Conservation (phyloP, 495 filamentous ascomycete species). For the Xanthoparmelia taractica region DNA sequence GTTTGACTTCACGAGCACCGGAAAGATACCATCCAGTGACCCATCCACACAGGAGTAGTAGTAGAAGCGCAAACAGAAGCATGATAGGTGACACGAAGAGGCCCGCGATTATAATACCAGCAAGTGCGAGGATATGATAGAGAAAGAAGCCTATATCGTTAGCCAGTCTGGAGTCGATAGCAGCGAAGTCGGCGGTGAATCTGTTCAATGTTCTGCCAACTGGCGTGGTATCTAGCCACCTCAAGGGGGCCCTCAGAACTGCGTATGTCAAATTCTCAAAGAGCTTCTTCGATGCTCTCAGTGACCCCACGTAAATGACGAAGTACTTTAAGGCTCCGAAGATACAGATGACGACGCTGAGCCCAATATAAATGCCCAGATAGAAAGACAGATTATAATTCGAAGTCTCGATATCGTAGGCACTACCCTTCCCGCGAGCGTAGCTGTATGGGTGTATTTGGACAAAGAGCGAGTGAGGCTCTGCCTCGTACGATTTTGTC, state of each 20-base stretch:
- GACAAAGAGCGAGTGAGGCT: slow-evolving; percentile 1
- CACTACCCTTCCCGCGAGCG: not conserved
- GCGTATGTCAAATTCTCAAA: slow-evolving; percentile 57
- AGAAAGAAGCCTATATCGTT: slow-evolving; percentile 51
- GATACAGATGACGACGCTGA: slow-evolving; percentile 51
- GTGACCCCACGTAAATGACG: slow-evolving; percentile 49
- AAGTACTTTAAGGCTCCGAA: slow-evolving; percentile 51
- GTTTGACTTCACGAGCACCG: slow-evolving; percentile 62
- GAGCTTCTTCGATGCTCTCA: slow-evolving; percentile 55
- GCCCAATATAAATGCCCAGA: slow-evolving; percentile 56
- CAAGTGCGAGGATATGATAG: slow-evolving; percentile 43
- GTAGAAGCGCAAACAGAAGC: slow-evolving; percentile 46
- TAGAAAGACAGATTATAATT: slow-evolving; percentile 48
- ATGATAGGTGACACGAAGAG: slow-evolving; percentile 57
- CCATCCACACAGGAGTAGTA: slow-evolving; percentile 45
- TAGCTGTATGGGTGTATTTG: slow-evolving; percentile 1
- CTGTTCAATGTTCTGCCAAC: slow-evolving; percentile 71
- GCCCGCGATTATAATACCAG: slow-evolving; percentile 54
- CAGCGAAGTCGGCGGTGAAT: slow-evolving; percentile 70
- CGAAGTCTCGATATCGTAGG: not conserved
- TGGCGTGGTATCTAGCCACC: slow-evolving; percentile 78
- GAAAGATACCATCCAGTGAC: slow-evolving; percentile 54
- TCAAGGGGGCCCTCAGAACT: slow-evolving; percentile 60
- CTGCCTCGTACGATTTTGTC: slow-evolving; percentile 40
- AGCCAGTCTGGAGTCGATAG: slow-evolving; percentile 57